Percentiles rank a stretch among this genome's conserved stretches.
Evolutionary conservation across 768 basidiomycete genomes (phyloP).

Genomic region (Mycena floridula): DNA sequence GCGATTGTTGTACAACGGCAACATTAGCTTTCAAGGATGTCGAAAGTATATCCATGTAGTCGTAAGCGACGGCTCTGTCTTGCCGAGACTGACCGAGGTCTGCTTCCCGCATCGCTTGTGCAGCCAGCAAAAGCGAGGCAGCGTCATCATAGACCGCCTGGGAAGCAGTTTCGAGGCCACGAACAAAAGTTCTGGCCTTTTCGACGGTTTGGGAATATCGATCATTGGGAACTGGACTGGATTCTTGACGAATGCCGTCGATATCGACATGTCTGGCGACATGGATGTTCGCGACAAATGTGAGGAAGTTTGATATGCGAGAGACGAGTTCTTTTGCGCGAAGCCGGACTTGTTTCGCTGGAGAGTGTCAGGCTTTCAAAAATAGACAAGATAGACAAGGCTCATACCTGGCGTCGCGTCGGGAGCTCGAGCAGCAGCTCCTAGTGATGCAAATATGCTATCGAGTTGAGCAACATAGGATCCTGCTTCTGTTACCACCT

Average conservation of each 20-base stretch:
- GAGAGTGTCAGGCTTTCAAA: conserved; percentile 3
- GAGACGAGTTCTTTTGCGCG: conserved; percentile 47
- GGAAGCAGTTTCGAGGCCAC: conserved; percentile 60
- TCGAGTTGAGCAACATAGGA: conserved; percentile 42
- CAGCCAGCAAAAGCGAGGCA: conserved; percentile 48
- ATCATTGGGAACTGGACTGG: conserved; percentile 36
- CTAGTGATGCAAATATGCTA: conserved; percentile 37
- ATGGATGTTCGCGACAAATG: conserved; percentile 63
- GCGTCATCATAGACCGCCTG: conserved; percentile 76
- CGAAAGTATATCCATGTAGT: conserved; percentile 43
- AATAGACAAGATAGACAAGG: conserved; percentile 1
- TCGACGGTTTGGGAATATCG: conserved; percentile 62
- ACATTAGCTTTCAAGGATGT: conserved; percentile 53
- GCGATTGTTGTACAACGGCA: conserved; percentile 45
- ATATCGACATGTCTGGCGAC: conserved; percentile 80
- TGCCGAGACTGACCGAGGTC: conserved; percentile 24
- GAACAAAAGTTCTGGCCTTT: conserved; percentile 59
- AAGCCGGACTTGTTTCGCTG: conserved; percentile 36
- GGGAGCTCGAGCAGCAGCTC: conserved; percentile 24
- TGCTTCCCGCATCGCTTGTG: conserved; percentile 45
- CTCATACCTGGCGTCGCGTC: conserved; percentile 34
- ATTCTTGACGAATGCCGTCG: conserved; percentile 58
- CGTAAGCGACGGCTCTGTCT: conserved; percentile 29
- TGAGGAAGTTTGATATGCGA: conserved; percentile 52
- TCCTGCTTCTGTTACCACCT: conserved; percentile 50